Conservation (phyloP, 495 filamentous ascomycete genomes). For the Gamarada debralockiae region DNA sequence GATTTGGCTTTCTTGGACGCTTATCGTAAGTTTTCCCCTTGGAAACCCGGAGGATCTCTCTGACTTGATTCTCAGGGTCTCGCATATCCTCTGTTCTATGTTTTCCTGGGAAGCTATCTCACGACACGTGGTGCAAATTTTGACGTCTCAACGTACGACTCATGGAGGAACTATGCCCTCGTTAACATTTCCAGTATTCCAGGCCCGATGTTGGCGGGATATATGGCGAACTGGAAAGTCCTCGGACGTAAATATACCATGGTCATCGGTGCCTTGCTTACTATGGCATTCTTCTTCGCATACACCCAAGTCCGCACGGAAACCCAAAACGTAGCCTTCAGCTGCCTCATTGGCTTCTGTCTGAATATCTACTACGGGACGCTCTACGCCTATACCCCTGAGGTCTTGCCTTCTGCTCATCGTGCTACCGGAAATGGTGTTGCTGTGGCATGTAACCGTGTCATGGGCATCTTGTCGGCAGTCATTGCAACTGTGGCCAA, state of each 20-base stretch:
- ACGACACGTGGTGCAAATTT: constrained; percentile 40
- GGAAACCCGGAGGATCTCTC: not conserved
- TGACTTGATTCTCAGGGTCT: constrained; percentile 36
- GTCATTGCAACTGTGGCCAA: constrained; percentile 58
- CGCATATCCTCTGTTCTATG: constrained; percentile 66
- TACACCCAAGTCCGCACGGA: constrained; percentile 60
- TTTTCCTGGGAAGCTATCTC: constrained; percentile 57
- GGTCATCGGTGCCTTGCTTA: constrained; percentile 57
- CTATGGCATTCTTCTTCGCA: constrained; percentile 63
- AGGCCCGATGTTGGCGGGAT: constrained; percentile 61
- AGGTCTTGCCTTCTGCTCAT: constrained; percentile 63
- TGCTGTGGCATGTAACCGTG: constrained; percentile 61
- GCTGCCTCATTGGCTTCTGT: constrained; percentile 61
- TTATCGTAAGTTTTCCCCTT: constrained; percentile 36
- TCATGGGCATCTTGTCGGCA: constrained; percentile 70
- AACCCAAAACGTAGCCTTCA: constrained; percentile 60
- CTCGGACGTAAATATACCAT: constrained; percentile 64
- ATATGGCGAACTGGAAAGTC: constrained; percentile 52
- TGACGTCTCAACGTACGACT: constrained; percentile 45
- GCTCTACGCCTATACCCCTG: constrained; percentile 60
- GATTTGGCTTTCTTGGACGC: constrained; percentile 67
- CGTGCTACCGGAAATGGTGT: constrained; percentile 69
- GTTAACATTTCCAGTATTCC: constrained; percentile 61
- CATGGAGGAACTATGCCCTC: constrained; percentile 71
- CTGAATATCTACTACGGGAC: constrained; percentile 72